Conservation (phyloP, 305 asterid genomes). For the Plantago coronopus region DNA sequence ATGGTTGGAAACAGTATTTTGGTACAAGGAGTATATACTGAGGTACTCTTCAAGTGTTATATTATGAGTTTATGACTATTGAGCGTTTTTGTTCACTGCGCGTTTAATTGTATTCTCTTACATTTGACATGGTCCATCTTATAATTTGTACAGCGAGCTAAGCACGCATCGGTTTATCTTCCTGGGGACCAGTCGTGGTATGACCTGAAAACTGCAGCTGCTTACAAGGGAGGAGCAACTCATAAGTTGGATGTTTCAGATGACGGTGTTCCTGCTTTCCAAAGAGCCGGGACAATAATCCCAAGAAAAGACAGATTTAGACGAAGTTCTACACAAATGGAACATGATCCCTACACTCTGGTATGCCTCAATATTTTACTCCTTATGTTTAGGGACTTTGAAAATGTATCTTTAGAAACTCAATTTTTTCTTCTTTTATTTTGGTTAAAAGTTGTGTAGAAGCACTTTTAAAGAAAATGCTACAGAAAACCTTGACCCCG, state of each 20-base stretch:
- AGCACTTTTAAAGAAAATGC: too few species aligned
- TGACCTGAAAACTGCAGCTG: slow-evolving; percentile 69
- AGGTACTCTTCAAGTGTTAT: too few species aligned
- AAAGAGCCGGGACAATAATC: slow-evolving; percentile 87
- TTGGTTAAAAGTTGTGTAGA: neutral
- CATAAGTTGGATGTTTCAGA: slow-evolving; percentile 69
- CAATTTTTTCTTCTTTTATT: neutral
- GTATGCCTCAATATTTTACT: slow-evolving; percentile 28
- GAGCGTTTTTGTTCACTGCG: too few species aligned
- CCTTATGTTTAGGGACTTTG: neutral
- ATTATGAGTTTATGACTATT: too few species aligned
- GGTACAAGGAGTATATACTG: slow-evolving; percentile 91
- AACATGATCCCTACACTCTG: slow-evolving; percentile 93
- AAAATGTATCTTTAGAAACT: neutral
- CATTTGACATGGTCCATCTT: slow-evolving; percentile 14
- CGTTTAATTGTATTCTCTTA: neutral
- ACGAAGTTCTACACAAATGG: slow-evolving; percentile 95
- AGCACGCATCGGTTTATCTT: slow-evolving; percentile 77
- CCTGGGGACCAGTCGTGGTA: slow-evolving; percentile 89
- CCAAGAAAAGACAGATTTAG: slow-evolving; percentile 94
- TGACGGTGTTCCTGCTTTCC: slow-evolving; percentile 82
- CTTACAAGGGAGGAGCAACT: slow-evolving; percentile 69
- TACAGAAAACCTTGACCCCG: too few species aligned
- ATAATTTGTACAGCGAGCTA: slow-evolving; percentile 52
- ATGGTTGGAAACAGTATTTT: slow-evolving; percentile 90